Percentiles rank a stretch among this genome's conserved stretches.
Evolutionary conservation across 495 filamentous ascomycete genomes (phyloP).

Genomic region (Annulohypoxylon moriforme): DNA sequence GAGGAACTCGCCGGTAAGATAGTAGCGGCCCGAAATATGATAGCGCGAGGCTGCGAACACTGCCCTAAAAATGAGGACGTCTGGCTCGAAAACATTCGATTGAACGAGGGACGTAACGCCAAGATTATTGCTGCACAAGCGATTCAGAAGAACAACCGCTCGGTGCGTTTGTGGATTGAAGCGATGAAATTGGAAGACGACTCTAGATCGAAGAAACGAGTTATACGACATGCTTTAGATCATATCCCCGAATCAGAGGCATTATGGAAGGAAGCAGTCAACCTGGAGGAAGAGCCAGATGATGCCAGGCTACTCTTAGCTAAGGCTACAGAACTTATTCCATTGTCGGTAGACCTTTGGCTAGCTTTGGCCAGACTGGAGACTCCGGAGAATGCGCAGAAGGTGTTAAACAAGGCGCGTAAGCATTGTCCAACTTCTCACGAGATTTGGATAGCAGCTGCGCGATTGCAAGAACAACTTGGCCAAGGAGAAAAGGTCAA

Average conservation of each 20-base stretch:
- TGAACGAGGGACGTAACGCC: constrained; percentile 91
- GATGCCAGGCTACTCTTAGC: constrained; percentile 89
- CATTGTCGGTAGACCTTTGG: constrained; percentile 93
- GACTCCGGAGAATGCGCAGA: constrained; percentile 87
- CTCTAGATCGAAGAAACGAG: constrained; percentile 83
- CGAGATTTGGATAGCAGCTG: constrained; percentile 96
- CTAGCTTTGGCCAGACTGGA: constrained; percentile 90
- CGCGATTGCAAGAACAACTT: constrained; percentile 91
- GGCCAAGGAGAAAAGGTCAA: constrained; percentile 76
- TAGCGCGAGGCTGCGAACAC: constrained; percentile 84
- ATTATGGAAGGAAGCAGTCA: constrained; percentile 98
- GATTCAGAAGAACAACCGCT: constrained; percentile 89
- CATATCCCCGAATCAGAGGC: constrained; percentile 90
- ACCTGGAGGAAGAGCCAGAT: constrained; percentile 87
- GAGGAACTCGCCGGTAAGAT: constrained; percentile 93
- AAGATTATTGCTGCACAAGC: constrained; percentile 96
- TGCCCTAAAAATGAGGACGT: constrained; percentile 95
- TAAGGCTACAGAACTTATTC: constrained; percentile 94
- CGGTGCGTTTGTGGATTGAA: constrained; percentile 89
- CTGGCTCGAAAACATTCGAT: constrained; percentile 93
- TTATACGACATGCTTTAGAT: constrained; percentile 87
- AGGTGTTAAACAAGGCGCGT: constrained; percentile 93
- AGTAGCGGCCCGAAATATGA: constrained; percentile 84
- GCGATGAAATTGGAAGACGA: constrained; percentile 94
- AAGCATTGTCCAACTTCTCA: constrained; percentile 91